Conservation (phyloP, 208 protist species). For the Naegleria fowleri region DNA sequence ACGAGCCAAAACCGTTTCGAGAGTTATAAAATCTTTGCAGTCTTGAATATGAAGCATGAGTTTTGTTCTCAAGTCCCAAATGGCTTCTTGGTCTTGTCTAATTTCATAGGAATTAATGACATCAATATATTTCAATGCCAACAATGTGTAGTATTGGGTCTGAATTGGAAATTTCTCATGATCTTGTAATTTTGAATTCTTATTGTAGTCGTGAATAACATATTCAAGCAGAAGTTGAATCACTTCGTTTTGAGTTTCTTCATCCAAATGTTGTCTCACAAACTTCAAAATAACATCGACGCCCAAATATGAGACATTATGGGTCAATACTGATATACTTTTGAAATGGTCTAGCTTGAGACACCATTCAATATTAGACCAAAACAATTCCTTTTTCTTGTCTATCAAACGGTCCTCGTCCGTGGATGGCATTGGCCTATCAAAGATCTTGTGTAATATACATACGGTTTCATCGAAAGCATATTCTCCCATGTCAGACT, state of each 20-base stretch:
- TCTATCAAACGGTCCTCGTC: neutral
- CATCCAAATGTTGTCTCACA: neutral
- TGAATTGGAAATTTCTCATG: neutral
- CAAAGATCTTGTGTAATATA: neutral
- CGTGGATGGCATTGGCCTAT: neutral
- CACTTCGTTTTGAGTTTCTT: neutral
- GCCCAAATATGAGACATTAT: neutral
- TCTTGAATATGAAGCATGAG: neutral
- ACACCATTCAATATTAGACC: neutral
- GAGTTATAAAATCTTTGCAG: neutral
- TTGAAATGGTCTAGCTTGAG: neutral
- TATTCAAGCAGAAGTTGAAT: neutral
- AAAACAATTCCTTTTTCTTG: neutral
- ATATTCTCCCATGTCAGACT: neutral
- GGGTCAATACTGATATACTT: neutral
- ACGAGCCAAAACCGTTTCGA: neutral
- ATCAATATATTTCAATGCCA: constrained; percentile 2
- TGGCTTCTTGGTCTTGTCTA: neutral
- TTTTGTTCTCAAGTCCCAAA: neutral
- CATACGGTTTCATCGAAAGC: neutral
- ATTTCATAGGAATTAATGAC: neutral
- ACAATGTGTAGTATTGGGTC: neutral
- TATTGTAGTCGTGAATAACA: neutral
- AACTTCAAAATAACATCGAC: neutral
- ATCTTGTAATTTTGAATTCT: neutral